Conservation (phyloP, 768 basidiomycete genomes). For the Auricularia heimuer region DNA sequence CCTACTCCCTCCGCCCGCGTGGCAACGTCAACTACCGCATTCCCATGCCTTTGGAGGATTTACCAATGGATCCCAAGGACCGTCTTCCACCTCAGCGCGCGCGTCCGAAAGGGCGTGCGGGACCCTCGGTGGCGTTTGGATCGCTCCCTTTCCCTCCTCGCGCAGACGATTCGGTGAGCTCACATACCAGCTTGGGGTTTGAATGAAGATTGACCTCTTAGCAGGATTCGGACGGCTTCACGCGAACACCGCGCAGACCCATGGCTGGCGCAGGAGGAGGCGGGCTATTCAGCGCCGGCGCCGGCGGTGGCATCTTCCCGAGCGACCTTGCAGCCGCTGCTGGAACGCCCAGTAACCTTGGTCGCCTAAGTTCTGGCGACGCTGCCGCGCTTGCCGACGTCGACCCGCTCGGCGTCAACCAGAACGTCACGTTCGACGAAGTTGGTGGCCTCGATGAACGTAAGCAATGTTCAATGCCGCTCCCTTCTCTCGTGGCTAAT, state of each 20-base stretch:
- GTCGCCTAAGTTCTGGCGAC: slow-evolving; percentile 75
- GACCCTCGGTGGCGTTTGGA: slow-evolving; percentile 46
- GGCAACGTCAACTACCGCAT: slow-evolving; percentile 69
- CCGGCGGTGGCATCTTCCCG: slow-evolving; percentile 43
- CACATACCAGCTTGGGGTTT: too few species aligned
- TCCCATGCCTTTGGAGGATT: slow-evolving; percentile 70
- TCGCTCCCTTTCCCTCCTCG: slow-evolving; percentile 1
- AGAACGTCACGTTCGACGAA: slow-evolving; percentile 91
- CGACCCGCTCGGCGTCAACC: slow-evolving; percentile 89
- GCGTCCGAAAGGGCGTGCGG: slow-evolving; percentile 31
- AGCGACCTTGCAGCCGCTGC: slow-evolving; percentile 55
- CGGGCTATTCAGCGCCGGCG: slow-evolving; percentile 27
- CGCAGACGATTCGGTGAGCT: not conserved
- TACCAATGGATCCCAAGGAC: slow-evolving; percentile 26
- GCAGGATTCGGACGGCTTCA: slow-evolving; percentile 60
- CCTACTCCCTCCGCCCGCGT: slow-evolving; percentile 59
- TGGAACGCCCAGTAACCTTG: slow-evolving; percentile 77
- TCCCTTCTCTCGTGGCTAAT: not conserved
- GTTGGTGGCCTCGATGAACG: slow-evolving; percentile 94
- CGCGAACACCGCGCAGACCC: slow-evolving; percentile 60
- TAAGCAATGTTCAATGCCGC: slow-evolving; percentile 28
- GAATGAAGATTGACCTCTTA: slow-evolving; percentile 16
- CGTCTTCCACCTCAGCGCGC: slow-evolving; percentile 30
- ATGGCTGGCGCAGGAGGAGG: slow-evolving; percentile 31
- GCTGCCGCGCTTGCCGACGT: slow-evolving; percentile 76